Conservation (phyloP, 305 asterid genomes). For the Andrographis paniculata region DNA sequence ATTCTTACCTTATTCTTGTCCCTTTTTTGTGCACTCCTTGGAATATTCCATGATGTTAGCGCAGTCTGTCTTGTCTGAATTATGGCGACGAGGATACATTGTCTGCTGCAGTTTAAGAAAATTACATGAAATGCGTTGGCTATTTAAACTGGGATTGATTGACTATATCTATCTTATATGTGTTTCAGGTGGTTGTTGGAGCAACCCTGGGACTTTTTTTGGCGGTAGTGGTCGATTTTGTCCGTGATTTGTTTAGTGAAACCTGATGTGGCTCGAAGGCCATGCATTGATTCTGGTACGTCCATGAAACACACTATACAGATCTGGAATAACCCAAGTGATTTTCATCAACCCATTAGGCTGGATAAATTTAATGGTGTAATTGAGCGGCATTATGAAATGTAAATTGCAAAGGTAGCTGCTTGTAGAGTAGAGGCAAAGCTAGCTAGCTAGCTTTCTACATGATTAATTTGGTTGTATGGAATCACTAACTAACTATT, state of each 20-base stretch:
- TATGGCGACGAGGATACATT: neutral
- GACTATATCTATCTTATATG: neutral
- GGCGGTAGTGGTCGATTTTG: conserved; percentile 42
- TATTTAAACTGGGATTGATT: neutral
- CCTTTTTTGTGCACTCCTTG: no score
- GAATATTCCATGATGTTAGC: no score
- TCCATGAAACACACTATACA: conserved; percentile 9
- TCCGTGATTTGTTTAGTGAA: conserved; percentile 21
- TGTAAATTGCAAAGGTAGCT: conserved; percentile 15
- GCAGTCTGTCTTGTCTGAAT: neutral
- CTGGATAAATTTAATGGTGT: conserved; percentile 16
- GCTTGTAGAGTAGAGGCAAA: conserved; percentile 7
- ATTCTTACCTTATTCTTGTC: no score
- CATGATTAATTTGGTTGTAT: no score
- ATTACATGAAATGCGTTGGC: neutral
- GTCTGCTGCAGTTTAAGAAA: neutral
- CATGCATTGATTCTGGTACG: conserved; percentile 14
- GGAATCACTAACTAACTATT: no score
- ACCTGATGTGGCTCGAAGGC: conserved; percentile 22
- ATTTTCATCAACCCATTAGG: conserved; percentile 6
- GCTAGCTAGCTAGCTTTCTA: no score
- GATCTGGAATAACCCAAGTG: neutral
- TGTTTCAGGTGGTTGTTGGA: conserved; percentile 73
- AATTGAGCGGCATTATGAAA: conserved; percentile 9
- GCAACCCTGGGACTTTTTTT: conserved; percentile 51